phyloP scores from a whole-genome alignment of 371 early-diverging fungal genomes.

The Batkoa obscura region DNA sequence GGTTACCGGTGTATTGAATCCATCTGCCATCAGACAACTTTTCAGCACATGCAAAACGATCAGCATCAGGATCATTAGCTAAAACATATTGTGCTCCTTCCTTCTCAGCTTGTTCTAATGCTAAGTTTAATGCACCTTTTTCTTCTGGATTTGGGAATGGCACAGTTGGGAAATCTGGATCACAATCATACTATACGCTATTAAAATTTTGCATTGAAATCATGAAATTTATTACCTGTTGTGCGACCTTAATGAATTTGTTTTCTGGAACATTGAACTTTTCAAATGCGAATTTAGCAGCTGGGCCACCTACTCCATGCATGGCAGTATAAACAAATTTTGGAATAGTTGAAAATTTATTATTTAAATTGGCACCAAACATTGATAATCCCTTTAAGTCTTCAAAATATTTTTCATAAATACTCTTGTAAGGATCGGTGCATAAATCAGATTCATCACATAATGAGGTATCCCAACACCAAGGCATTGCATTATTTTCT shows the following conservation, averaged over 20 bases:
- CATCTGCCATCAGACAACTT: constrained; percentile 47
- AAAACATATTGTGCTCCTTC: constrained; percentile 43
- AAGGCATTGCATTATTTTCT: constrained; percentile 41
- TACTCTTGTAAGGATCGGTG: constrained; percentile 28
- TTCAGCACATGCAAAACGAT: constrained; percentile 82
- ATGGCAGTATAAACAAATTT: constrained; percentile 84
- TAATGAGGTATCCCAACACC: constrained; percentile 53
- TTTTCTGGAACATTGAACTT: constrained; percentile 36
- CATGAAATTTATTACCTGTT: too few relatives aligned
- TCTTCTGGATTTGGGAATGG: constrained; percentile 89
- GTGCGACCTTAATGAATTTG: not conserved
- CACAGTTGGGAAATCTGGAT: constrained; percentile 89
- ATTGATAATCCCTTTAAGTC: constrained; percentile 24
- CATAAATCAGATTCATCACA: constrained; percentile 22
- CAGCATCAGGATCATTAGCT: constrained; percentile 98
- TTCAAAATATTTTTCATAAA: constrained; percentile 51
- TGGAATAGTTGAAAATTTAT: too few relatives aligned
- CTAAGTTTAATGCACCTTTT: constrained; percentile 66
- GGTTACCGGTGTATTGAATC: constrained; percentile 74
- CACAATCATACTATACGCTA: too few relatives aligned
- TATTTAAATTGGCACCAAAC: constrained; percentile 5
- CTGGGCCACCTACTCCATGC: constrained; percentile 84
- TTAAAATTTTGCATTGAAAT: too few relatives aligned
- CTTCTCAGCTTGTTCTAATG: constrained; percentile 50
- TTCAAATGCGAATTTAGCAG: constrained; percentile 47